Conservation (phyloP, 2,329 filamentous ascomycete species). For the Plectosphaerella plurivora region DNA sequence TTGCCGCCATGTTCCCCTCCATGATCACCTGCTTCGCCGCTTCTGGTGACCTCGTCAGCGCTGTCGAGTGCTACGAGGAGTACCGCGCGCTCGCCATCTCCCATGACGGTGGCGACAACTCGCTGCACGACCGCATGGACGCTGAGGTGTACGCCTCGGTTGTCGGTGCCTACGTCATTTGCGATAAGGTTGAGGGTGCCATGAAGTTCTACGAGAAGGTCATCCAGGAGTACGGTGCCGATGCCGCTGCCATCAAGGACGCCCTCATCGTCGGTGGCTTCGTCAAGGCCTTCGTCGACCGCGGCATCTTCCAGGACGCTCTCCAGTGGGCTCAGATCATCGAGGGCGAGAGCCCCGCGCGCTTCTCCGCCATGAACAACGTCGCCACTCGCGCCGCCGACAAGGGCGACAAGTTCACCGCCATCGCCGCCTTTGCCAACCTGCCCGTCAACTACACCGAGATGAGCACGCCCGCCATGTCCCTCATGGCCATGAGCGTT, state of each 20-base stretch:
- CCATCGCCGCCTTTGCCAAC: slow-evolving; percentile 60
- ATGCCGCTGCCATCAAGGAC: slow-evolving; percentile 62
- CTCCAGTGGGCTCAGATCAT: slow-evolving; percentile 67
- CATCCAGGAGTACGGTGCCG: slow-evolving; percentile 54
- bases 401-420: slow-evolving; percentile 63
- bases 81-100: slow-evolving; percentile 87
- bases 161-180: slow-evolving; percentile 81
- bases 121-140: slow-evolving; percentile 69
- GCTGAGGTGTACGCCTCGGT: slow-evolving; percentile 86
- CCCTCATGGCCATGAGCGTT: slow-evolving; percentile 81
- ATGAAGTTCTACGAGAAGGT: slow-evolving; percentile 83
- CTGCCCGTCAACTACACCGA: slow-evolving; percentile 48
- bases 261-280: slow-evolving; percentile 70
- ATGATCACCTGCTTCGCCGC: slow-evolving; percentile 95
- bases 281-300: slow-evolving; percentile 70
- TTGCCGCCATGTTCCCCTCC: slow-evolving; percentile 77
- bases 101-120: slow-evolving; percentile 69
- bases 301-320: slow-evolving; percentile 67
- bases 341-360: slow-evolving; percentile 43
- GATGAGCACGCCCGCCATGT: slow-evolving; percentile 61
- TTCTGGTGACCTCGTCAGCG: slow-evolving; percentile 76
- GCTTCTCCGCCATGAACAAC: slow-evolving; percentile 61
- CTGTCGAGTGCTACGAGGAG: slow-evolving; percentile 92
- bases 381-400: slow-evolving; percentile 80
- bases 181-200: slow-evolving; percentile 75